Percentiles rank a stretch among this genome's conserved stretches.
Evolutionary conservation across 2,329 filamentous ascomycete genomes (phyloP).

Genomic region (Nigrospora sphaerica): DNA sequence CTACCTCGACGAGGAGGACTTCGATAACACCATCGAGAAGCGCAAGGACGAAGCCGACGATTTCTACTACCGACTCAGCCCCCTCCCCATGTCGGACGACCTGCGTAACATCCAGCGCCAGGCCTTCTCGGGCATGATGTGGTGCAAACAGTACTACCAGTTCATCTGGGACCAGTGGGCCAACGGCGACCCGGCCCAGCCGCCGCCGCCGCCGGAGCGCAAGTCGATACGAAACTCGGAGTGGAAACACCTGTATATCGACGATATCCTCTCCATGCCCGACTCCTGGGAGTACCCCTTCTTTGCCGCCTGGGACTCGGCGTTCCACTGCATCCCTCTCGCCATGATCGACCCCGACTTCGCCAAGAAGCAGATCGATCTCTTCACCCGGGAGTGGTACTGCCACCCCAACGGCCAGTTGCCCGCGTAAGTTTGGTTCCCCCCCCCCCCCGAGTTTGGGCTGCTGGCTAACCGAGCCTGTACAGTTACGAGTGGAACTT

Average conservation of each 20-base stretch:
- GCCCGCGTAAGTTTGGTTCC: constrained; percentile 56
- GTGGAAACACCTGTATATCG: constrained; percentile 92
- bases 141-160: constrained; percentile 95
- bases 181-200: constrained; percentile 83
- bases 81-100: constrained; percentile 88
- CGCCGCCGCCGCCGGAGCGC: constrained; percentile 72
- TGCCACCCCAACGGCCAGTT: constrained; percentile 96
- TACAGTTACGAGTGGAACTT: constrained; percentile 86
- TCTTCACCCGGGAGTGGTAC: constrained; percentile 97
- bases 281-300: constrained; percentile 99
- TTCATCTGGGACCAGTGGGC: constrained; percentile 99
- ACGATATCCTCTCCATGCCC: constrained; percentile 95
- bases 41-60: constrained; percentile 88
- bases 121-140: constrained; percentile 94
- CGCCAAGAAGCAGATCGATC: constrained; percentile 93
- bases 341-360: constrained; percentile 98
- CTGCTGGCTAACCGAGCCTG: constrained; percentile 8
- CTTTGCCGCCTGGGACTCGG: constrained; percentile 95
- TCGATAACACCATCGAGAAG: constrained; percentile 84
- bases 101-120: constrained; percentile 92
- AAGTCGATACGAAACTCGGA: constrained; percentile 79
- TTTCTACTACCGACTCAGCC: constrained; percentile 90
- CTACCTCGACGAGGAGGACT: constrained; percentile 86
- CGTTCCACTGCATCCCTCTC: constrained; percentile 91
- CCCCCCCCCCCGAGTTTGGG: not conserved